phyloP scores from a whole-genome alignment of 129 eudicot species.

The Flaveria sonorensis region DNA sequence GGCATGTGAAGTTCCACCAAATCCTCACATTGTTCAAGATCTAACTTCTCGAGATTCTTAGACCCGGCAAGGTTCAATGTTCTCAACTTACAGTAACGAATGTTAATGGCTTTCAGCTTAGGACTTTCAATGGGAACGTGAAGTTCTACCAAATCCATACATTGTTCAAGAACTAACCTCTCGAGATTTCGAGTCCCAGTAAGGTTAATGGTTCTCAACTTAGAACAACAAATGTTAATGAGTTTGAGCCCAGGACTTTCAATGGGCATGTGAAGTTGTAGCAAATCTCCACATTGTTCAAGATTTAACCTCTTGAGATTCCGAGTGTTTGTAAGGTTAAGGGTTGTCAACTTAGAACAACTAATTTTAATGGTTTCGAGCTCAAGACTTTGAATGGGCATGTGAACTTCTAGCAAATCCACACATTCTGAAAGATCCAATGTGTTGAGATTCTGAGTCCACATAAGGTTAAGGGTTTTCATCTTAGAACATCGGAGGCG shows the following conservation, averaged over 20 bases:
- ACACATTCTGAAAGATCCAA: neutral
- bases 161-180: neutral
- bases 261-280: neutral
- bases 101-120: neutral
- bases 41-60: neutral
- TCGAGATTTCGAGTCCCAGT: neutral
- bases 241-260: neutral
- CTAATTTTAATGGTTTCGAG: neutral
- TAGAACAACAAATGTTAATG: neutral
- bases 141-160: conserved; percentile 14
- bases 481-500: too few relatives aligned
- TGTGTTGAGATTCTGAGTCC: neutral
- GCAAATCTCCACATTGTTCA: neutral
- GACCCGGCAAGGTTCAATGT: neutral
- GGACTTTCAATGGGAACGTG: neutral
- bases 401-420: conserved; percentile 12
- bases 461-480: neutral
- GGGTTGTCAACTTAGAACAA: neutral
- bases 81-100: neutral
- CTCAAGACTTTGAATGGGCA: neutral
- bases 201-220: conserved; percentile 5
- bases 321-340: neutral
- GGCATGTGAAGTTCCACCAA: conserved; percentile 4
- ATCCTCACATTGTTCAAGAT: neutral
- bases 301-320: neutral